Percentiles rank a stretch among this genome's conserved stretches.
Evolutionary conservation across 495 filamentous ascomycete species (phyloP).

Genomic region (Lindgomyces ingoldianus): DNA sequence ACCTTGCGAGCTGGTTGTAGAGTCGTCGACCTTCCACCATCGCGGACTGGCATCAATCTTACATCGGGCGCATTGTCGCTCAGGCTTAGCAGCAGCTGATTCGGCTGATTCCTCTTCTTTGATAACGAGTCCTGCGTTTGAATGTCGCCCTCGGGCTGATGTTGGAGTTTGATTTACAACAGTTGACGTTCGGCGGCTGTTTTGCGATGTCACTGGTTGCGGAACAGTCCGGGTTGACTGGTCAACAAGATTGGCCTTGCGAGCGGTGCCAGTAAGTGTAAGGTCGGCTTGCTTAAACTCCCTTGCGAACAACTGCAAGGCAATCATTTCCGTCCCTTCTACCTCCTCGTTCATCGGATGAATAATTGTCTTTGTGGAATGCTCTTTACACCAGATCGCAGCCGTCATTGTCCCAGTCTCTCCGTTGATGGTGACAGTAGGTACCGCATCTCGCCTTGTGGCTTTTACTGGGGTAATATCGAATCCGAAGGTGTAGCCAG

Average conservation of each 20-base stretch:
- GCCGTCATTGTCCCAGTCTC: slow-evolving; percentile 77
- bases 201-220: slow-evolving; percentile 1
- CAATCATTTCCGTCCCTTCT: slow-evolving; percentile 62
- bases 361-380: slow-evolving; percentile 66
- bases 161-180: slow-evolving; percentile 36
- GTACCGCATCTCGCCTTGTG: slow-evolving; percentile 73
- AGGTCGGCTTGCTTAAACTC: slow-evolving; percentile 95
- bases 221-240: slow-evolving; percentile 44
- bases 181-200: slow-evolving; percentile 34
- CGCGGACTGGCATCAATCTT: slow-evolving; percentile 60
- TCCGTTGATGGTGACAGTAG: slow-evolving; percentile 68
- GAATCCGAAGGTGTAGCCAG: slow-evolving; percentile 80
- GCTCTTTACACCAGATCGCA: slow-evolving; percentile 87
- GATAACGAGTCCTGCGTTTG: slow-evolving; percentile 28
- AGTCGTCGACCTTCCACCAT: slow-evolving; percentile 53
- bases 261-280: slow-evolving; percentile 81
- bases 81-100: slow-evolving; percentile 14
- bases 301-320: slow-evolving; percentile 78
- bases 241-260: slow-evolving; percentile 75
- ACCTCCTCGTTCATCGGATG: slow-evolving; percentile 79
- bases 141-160: slow-evolving; percentile 25
- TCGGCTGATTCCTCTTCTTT: slow-evolving; percentile 33
- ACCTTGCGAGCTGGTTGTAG: not conserved
- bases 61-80: slow-evolving; percentile 52
- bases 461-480: slow-evolving; percentile 89